Conservation (phyloP, 192 early-diverging fungal genomes). For the Podila minutissima region DNA sequence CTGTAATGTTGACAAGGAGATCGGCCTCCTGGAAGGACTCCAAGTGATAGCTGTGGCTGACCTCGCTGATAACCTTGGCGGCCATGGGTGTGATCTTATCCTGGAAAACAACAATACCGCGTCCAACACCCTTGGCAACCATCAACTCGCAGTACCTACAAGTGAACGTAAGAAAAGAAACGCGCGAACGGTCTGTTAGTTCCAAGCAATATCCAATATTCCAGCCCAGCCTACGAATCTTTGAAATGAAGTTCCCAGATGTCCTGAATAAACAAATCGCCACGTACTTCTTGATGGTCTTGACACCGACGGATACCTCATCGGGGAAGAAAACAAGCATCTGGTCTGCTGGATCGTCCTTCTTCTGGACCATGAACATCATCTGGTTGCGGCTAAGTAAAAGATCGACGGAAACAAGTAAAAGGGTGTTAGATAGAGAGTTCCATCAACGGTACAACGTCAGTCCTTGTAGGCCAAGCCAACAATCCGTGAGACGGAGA, state of each 20-base stretch:
- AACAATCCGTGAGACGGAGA: neutral
- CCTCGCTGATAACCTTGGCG: slow-evolving; percentile 70
- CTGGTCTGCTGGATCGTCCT: slow-evolving; percentile 82
- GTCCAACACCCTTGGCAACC: slow-evolving; percentile 82
- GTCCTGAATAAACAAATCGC: no score
- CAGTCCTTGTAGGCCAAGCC: neutral
- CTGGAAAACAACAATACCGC: slow-evolving; percentile 89
- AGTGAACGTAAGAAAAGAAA: slow-evolving; percentile 38
- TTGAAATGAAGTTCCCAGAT: no score
- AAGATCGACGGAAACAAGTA: neutral
- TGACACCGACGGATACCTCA: slow-evolving; percentile 88
- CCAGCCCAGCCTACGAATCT: no score
- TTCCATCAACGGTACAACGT: neutral
- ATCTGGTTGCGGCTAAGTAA: slow-evolving; percentile 72
- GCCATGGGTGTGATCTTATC: slow-evolving; percentile 86
- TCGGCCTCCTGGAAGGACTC: slow-evolving; percentile 93
- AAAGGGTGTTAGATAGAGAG: neutral
- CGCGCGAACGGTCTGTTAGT: no score
- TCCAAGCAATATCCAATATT: no score
- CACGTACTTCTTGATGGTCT: slow-evolving; percentile 86
- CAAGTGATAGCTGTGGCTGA: slow-evolving; percentile 61
- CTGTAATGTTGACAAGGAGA: slow-evolving; percentile 96
- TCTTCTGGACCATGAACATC: slow-evolving; percentile 87
- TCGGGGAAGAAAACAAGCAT: slow-evolving; percentile 95
- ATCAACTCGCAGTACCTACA: slow-evolving; percentile 77